Percentiles rank a stretch among this genome's conserved stretches.
These are phyloP conservation scores for Psilocybe cyanescens DNA, from an alignment of 768 basidiomycete species.

Conservation along the genomic window DNA sequence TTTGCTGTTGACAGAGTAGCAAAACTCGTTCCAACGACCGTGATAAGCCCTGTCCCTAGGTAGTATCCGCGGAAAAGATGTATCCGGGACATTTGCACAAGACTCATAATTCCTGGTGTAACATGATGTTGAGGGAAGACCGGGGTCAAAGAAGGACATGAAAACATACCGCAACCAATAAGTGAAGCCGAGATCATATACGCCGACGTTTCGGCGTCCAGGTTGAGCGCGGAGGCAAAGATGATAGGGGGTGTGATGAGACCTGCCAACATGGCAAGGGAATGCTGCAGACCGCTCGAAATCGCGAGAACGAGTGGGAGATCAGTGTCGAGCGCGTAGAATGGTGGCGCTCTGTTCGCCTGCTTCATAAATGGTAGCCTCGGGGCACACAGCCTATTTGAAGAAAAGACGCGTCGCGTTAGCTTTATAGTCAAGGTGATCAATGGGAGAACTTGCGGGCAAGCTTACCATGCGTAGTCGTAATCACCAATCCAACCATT, in stretches of 20 bases:
- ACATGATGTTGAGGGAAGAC: neutral
- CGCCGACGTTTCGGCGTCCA: constrained; percentile 60
- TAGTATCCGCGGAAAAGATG: constrained; percentile 65
- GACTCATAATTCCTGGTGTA: constrained; percentile 64
- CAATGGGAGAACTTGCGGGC: neutral
- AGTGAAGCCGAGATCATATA: constrained; percentile 85
- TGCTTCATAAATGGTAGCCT: constrained; percentile 58
- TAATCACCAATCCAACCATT: constrained; percentile 88
- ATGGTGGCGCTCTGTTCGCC: constrained; percentile 56
- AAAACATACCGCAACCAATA: constrained; percentile 69
- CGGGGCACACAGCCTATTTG: constrained; percentile 63
- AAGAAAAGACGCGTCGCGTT: neutral
- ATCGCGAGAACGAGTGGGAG: constrained; percentile 77
- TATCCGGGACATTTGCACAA: constrained; percentile 79
- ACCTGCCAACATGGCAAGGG: constrained; percentile 83
- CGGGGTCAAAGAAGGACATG: neutral
- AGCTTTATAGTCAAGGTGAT: neutral
- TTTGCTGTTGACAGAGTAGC: constrained; percentile 76
- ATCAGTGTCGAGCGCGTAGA: constrained; percentile 74
- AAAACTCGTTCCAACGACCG: constrained; percentile 83
- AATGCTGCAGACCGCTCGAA: constrained; percentile 73
- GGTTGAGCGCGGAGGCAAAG: constrained; percentile 63
- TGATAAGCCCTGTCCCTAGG: constrained; percentile 80
- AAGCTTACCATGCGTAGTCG: constrained; percentile 63
- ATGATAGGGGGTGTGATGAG: constrained; percentile 89